Conservation (phyloP, 257 asterid genomes). For the Orobanche coerulescens region DNA sequence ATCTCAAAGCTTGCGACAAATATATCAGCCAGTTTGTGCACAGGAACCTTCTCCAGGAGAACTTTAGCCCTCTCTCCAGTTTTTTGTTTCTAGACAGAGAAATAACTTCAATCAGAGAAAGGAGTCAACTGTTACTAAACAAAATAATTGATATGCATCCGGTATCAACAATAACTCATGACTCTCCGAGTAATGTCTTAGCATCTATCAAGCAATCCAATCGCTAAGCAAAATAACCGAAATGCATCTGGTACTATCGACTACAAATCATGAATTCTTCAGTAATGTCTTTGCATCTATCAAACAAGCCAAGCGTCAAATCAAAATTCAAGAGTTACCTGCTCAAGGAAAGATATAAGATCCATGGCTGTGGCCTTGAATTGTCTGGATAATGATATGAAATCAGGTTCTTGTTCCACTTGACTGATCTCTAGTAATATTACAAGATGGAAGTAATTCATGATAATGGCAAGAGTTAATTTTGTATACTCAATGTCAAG, state of each 20-base stretch:
- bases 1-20: conserved; percentile 98
- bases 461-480: conserved; percentile 18
- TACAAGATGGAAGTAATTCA: conserved; percentile 25
- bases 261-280: too few relatives aligned
- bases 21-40: conserved; percentile 95
- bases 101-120: conserved; percentile 21
- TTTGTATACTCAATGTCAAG: conserved; percentile 16
- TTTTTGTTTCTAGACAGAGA: conserved; percentile 74
- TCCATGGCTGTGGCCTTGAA: conserved; percentile 92
- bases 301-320: not conserved
- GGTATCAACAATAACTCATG: not conserved
- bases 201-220: not conserved
- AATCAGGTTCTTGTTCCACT: conserved; percentile 94
- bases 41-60: conserved; percentile 95
- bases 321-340: conserved; percentile 43
- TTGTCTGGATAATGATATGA: conserved; percentile 79
- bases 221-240: not conserved
- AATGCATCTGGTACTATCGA: conserved; percentile 5
- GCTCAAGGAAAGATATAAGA: conserved; percentile 93
- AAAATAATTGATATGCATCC: not conserved
- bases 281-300: not conserved
- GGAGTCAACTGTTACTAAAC: not conserved
- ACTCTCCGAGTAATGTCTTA: not conserved
- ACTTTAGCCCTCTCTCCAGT: conserved; percentile 89
- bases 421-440: conserved; percentile 77